Evolutionary conservation across 1,139 yeast genomes (phyloP), one percentile per base, ranked within the genome.

Genomic region (Cylindricascospora bacillispora): DNA sequence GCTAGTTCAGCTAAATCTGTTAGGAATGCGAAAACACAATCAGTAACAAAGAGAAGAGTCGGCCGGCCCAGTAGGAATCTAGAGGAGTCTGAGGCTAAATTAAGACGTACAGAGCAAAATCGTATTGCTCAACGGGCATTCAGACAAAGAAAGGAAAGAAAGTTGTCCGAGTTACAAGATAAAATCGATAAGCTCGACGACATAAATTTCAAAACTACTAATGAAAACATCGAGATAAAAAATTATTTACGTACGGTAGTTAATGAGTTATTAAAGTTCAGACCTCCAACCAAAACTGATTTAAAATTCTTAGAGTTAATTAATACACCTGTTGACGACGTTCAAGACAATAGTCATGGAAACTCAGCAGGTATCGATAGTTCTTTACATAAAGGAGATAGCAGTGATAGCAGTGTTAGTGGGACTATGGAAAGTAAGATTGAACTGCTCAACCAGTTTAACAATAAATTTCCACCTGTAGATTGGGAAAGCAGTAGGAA

Each of bases 71-170:
- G 81, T 3, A 66, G 95, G 38, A 83, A 81, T 59, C 85, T 81
- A 1, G 62, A 77, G 34, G 79, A 75, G 12, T 68, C 78, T 3
- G 93, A 80, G 51, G 94, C 95, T 3, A 69, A 64, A 42, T 73
- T 75, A 45, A 86, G 83, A 62, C 66, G 98, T 44, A 83, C 94
- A 13, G 97, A 95, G 1, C 98, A 89, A 58, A 89, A 89, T 56
- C 67, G 98, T 48, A 95, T 95, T 5, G 98, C 98, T 13, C 98
- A 89, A 57, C 65, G 97, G 34, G 97, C 97, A 6, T 89, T 85
- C 56, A 65, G 98, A 37, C 97, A 89, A 56, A 70, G 98, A 40
- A 89, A 89, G 55, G 97, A 89, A 54, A 67, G 67, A 34, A 83
- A 80, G 48, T 69, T 89, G 75, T 70, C 75, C 49, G 95, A 85